Percentiles rank a stretch among this genome's conserved stretches.
phyloP scores from a whole-genome alignment of 805 yeast species.

The Peterozyma toletana region DNA sequence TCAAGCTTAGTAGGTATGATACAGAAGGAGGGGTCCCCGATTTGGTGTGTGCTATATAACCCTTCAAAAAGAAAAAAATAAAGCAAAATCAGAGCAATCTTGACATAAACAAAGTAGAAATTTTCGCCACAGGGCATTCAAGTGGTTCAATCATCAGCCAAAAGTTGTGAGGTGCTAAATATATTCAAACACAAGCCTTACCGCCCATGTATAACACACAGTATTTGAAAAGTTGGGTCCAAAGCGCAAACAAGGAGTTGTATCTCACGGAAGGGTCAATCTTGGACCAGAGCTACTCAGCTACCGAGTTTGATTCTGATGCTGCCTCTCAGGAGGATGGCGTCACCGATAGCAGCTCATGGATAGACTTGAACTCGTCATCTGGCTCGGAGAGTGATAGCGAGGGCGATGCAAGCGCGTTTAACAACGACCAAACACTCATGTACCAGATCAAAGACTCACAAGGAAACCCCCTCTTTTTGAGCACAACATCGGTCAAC shows the following conservation, averaged over 20 bases:
- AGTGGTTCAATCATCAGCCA: no score
- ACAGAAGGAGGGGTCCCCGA: no score
- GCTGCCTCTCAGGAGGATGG: not conserved
- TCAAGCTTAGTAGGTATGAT: no score
- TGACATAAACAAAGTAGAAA: no score
- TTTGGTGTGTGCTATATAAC: no score
- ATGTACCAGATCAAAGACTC: not conserved
- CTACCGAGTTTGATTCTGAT: not conserved
- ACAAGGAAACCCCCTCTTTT: no score
- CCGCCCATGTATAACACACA: constrained; percentile 1
- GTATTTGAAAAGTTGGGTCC: constrained; percentile 5
- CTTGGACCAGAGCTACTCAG: constrained; percentile 3
- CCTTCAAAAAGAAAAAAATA: no score
- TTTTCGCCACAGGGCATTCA: no score
- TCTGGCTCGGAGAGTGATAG: not conserved
- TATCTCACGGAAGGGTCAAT: constrained; percentile 2
- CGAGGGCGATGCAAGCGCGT: not conserved
- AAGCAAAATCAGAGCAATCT: no score
- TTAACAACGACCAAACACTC: not conserved
- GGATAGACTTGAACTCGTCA: constrained; percentile 3
- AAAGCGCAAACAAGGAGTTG: constrained; percentile 6
- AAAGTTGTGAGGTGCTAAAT: no score
- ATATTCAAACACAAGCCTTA: no score
- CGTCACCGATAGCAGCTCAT: not conserved
- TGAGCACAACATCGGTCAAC: not conserved